Evolutionary conservation across 257 asterid species (phyloP).

Genomic region (Scutellaria baicalensis): DNA sequence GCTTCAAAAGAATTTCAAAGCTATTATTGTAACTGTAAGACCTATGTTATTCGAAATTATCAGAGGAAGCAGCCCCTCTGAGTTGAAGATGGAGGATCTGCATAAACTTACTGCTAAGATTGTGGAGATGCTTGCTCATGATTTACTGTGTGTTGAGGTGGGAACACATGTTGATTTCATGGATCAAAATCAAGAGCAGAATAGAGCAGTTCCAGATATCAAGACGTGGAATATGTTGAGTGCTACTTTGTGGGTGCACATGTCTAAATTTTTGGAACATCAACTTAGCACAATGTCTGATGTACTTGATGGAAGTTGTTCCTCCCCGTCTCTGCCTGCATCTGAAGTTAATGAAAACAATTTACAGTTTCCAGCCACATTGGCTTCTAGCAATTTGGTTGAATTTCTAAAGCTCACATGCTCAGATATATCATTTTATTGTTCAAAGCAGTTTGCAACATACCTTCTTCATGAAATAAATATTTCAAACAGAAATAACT

Average conservation of each 20-base stretch:
- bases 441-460: slow-evolving; percentile 57
- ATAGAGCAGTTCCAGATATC: slow-evolving; percentile 42
- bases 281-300: slow-evolving; percentile 39
- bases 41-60: slow-evolving; percentile 47
- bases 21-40: slow-evolving; percentile 39
- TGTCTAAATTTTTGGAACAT: slow-evolving; percentile 43
- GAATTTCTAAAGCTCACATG: slow-evolving; percentile 43
- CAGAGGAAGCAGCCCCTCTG: slow-evolving; percentile 25
- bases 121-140: slow-evolving; percentile 37
- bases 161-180: slow-evolving; percentile 23
- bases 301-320: slow-evolving; percentile 23
- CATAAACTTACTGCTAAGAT: slow-evolving; percentile 35
- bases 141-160: slow-evolving; percentile 28
- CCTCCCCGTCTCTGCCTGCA: slow-evolving; percentile 24
- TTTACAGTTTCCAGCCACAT: slow-evolving; percentile 19
- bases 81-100: slow-evolving; percentile 42
- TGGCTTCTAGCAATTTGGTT: slow-evolving; percentile 30
- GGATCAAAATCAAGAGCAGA: slow-evolving; percentile 35
- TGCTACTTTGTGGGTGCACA: slow-evolving; percentile 66
- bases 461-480: slow-evolving; percentile 53
- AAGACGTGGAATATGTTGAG: slow-evolving; percentile 43
- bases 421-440: slow-evolving; percentile 46
- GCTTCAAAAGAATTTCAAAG: slow-evolving; percentile 54
- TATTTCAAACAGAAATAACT: slow-evolving; percentile 22
- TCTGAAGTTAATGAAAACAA: slow-evolving; percentile 24